Conservation (phyloP, 768 basidiomycete genomes). For the Botryobasidium botryosum region DNA sequence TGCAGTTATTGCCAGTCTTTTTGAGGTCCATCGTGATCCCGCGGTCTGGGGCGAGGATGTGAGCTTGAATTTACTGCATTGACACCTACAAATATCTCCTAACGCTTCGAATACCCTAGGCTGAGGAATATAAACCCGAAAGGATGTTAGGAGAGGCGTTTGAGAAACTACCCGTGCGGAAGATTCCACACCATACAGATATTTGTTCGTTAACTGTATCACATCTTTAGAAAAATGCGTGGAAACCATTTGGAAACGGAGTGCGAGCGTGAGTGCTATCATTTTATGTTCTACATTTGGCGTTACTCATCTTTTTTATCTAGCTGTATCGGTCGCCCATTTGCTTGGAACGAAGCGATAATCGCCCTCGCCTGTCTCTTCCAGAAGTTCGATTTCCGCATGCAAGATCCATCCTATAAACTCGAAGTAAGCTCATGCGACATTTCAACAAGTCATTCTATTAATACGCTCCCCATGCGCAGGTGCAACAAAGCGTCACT, state of each 20-base stretch:
- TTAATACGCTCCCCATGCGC: too few species aligned
- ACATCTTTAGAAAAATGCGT: constrained; percentile 28
- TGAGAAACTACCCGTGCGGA: constrained; percentile 30
- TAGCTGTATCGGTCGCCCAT: too few species aligned
- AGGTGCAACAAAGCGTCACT: constrained; percentile 21
- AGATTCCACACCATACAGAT: constrained; percentile 28
- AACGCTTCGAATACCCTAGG: not conserved
- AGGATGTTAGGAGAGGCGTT: constrained; percentile 33
- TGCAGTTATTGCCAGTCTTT: constrained; percentile 18
- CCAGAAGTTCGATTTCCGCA: constrained; percentile 30
- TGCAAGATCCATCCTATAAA: constrained; percentile 29
- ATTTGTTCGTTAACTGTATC: too few species aligned
- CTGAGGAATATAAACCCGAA: constrained; percentile 30
- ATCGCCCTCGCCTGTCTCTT: constrained; percentile 27
- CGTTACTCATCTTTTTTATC: too few species aligned
- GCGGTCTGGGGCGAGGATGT: constrained; percentile 35
- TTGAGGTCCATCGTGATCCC: constrained; percentile 25
- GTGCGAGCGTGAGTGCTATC: constrained; percentile 15
- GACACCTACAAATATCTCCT: not conserved
- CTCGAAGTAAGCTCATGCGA: too few species aligned
- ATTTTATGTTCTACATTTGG: too few species aligned
- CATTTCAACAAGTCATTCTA: too few species aligned
- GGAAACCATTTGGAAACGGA: constrained; percentile 25
- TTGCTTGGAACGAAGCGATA: constrained; percentile 31
- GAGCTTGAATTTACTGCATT: not conserved